Percentiles rank a stretch among this genome's conserved stretches.
These are phyloP conservation scores for Arthrobotrys sinensis DNA, from an alignment of 2,329 filamentous ascomycete genomes.

Conservation along the genomic window DNA sequence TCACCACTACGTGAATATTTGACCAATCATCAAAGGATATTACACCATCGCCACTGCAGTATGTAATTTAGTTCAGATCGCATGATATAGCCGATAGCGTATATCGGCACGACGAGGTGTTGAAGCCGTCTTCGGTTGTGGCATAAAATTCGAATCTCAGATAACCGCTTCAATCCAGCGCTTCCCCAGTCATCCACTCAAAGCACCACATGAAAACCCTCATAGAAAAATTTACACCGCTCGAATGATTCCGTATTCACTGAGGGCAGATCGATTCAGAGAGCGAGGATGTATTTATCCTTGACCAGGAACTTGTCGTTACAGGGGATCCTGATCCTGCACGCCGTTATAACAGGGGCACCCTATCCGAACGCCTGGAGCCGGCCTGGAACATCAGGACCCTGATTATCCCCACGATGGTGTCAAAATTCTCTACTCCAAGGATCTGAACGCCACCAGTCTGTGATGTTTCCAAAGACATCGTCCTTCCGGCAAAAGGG, in stretches of 20 bases:
- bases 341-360: conserved; percentile 9
- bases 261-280: neutral
- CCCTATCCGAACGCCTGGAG: conserved; percentile 5
- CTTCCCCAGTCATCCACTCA: too few relatives aligned
- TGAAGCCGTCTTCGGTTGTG: neutral
- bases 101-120: conserved; percentile 2
- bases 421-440: neutral
- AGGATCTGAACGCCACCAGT: conserved; percentile 13
- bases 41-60: neutral
- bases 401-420: neutral
- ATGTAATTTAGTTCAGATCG: conserved; percentile 6
- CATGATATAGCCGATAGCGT: neutral
- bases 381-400: neutral
- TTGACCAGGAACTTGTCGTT: neutral
- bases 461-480: neutral
- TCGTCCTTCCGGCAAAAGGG: neutral
- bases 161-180: neutral
- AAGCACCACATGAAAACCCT: neutral
- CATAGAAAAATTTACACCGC: neutral
- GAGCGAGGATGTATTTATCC: conserved; percentile 11
- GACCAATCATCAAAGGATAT: neutral
- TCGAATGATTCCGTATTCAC: too few relatives aligned
- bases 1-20: too few relatives aligned
- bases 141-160: too few relatives aligned
- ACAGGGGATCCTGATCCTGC: conserved; percentile 3